phyloP scores from a whole-genome alignment of 1,284 basidiomycete genomes.

The Pseudozyma tsukubaensis region DNA sequence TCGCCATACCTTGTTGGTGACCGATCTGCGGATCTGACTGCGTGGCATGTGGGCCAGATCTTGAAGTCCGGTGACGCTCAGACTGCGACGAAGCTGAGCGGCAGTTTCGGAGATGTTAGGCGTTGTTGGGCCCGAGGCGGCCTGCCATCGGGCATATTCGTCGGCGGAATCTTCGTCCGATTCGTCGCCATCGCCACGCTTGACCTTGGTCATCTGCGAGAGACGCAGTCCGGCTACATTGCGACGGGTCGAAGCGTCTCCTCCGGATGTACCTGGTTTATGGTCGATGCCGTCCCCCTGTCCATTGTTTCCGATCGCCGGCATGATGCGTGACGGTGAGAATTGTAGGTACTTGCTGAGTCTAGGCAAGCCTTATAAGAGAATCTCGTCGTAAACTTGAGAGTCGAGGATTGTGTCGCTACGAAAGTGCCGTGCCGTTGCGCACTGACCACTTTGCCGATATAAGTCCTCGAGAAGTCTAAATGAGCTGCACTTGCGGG shows the following conservation, averaged over 20 bases:
- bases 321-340: neutral
- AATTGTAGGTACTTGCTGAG: too few species aligned
- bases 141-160: slow-evolving; percentile 35
- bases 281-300: neutral
- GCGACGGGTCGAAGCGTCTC: slow-evolving; percentile 18
- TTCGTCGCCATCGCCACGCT: slow-evolving; percentile 17
- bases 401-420: too few species aligned
- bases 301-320: slow-evolving; percentile 1
- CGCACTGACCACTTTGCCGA: too few species aligned
- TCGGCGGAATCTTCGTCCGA: slow-evolving; percentile 51
- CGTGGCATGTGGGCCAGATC: slow-evolving; percentile 60
- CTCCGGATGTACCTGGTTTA: slow-evolving; percentile 1
- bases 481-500: neutral
- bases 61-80: slow-evolving; percentile 60
- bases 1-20: slow-evolving; percentile 65
- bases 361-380: neutral
- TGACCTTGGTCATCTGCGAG: slow-evolving; percentile 46
- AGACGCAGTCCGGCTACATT: slow-evolving; percentile 27
- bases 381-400: neutral
- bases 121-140: slow-evolving; percentile 53
- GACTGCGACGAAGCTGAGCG: slow-evolving; percentile 59
- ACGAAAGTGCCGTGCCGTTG: too few species aligned
- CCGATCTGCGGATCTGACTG: slow-evolving; percentile 55
- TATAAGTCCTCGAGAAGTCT: neutral
- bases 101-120: slow-evolving; percentile 65